Evolutionary conservation across 257 asterid genomes (phyloP).

Genomic region (Perilla frutescens): DNA sequence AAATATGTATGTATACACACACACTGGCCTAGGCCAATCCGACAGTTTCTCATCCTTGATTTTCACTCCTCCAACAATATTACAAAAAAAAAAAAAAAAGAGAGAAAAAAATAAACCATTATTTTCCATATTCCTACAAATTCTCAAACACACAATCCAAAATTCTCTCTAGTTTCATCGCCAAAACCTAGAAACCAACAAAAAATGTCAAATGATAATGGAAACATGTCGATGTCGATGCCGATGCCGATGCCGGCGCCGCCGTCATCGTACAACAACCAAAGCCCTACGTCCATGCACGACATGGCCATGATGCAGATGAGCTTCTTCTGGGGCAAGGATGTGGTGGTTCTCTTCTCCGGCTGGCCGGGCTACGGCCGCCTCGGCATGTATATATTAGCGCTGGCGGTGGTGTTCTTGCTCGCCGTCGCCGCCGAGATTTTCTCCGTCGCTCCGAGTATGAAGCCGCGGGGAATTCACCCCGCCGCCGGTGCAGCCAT

Average conservation of each 20-base stretch:
- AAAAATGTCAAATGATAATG: slow-evolving; percentile 2
- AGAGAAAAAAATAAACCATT: neutral
- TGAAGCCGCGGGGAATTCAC: slow-evolving; percentile 30
- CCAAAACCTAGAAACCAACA: neutral
- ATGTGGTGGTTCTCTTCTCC: slow-evolving; percentile 55
- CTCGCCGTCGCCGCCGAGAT: slow-evolving; percentile 51
- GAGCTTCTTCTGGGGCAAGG: slow-evolving; percentile 72
- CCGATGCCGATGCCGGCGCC: slow-evolving; percentile 41
- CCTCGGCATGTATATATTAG: slow-evolving; percentile 60
- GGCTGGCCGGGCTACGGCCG: slow-evolving; percentile 69
- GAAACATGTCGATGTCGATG: slow-evolving; percentile 40
- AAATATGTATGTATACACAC: too few relatives aligned
- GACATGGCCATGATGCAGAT: slow-evolving; percentile 46
- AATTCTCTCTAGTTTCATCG: neutral
- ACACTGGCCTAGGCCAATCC: slow-evolving; percentile 15
- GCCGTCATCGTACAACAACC: slow-evolving; percentile 27
- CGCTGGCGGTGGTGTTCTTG: slow-evolving; percentile 55
- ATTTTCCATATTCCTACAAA: neutral
- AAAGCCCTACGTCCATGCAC: slow-evolving; percentile 25
- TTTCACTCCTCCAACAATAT: neutral
- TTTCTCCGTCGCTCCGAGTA: slow-evolving; percentile 40
- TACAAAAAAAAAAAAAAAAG: neutral
- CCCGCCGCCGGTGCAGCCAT: slow-evolving; percentile 40
- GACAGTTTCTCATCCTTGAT: neutral
- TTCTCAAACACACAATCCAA: neutral